phyloP scores from a whole-genome alignment of 805 yeast genomes.

The Scheffersomyces lignosus region DNA sequence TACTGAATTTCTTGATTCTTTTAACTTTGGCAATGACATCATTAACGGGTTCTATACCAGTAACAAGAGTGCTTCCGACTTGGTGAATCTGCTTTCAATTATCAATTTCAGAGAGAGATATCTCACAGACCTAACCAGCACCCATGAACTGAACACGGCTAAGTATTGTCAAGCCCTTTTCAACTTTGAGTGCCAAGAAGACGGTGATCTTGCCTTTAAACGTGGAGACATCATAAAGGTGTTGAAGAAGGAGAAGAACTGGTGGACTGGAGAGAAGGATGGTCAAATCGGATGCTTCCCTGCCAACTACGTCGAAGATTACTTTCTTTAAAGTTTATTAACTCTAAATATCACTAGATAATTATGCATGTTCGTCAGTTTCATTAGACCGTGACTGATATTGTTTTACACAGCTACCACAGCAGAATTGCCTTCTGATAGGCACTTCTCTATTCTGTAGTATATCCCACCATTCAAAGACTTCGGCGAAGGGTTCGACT shows the following conservation, averaged over 20 bases:
- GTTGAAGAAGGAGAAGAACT: conserved; percentile 26
- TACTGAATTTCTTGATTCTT: neutral
- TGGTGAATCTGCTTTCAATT: conserved; percentile 19
- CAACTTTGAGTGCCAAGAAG: conserved; percentile 33
- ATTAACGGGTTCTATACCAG: conserved; percentile 6
- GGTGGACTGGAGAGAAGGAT: conserved; percentile 39
- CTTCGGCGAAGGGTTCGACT: conserved; percentile 58
- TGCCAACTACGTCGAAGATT: conserved; percentile 25
- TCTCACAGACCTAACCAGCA: conserved; percentile 12
- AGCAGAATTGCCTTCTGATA: conserved; percentile 54
- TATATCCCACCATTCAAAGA: conserved; percentile 68
- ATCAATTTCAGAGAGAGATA: conserved; percentile 24
- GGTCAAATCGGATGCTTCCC: conserved; percentile 32
- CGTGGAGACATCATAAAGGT: conserved; percentile 46
- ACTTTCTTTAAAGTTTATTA: conserved; percentile 1
- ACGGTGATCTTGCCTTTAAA: conserved; percentile 44
- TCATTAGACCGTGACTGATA: conserved; percentile 9
- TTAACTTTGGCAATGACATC: conserved; percentile 3
- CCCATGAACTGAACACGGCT: conserved; percentile 8
- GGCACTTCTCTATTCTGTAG: conserved; percentile 51
- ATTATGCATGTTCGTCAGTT: conserved; percentile 4
- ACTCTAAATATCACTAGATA: neutral
- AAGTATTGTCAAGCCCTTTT: conserved; percentile 40
- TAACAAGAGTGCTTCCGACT: conserved; percentile 7
- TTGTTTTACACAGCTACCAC: conserved; percentile 44